Evolutionary conservation across 257 asterid species (phyloP), one percentile per base, ranked within the genome.

Genomic region (Solanum chilense): DNA sequence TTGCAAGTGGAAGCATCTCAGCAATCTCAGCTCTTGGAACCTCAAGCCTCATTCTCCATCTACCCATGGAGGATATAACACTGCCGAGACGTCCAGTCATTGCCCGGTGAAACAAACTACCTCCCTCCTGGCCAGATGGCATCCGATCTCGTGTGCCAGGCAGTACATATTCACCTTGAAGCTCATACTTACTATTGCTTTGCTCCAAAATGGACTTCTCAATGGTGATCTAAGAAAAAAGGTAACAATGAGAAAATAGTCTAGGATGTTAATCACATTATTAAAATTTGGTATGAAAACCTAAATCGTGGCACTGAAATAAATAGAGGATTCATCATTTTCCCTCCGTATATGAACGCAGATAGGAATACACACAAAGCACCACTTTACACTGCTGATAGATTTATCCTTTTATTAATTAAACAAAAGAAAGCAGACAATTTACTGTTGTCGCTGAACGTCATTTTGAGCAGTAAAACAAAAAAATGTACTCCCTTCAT

Each of bases 1-100:
- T 94, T 83, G 99, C 99, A 78, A 97, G 96, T 41, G 99, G 99
- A 92, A 97, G 98, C 99, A 97, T 96, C 94, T 97, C 99, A 81
- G 99, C 95, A 89, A 97, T 95, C 92, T 97, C 99, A 91, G 99
- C 99, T 84, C 90, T 92, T 84, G 99, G 99, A 86, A 97, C 99
- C 94, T 97, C 99, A 69, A 97, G 95, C 89, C 99, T 95, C 98
- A 97, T 93, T 91, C 99, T 93, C 99, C 99, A 97, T 91, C 99
- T 93, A 86, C 99, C 99, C 99, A 97, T 95, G 87, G 99, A 96
- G 90, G 99, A 96, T 88, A 97, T 94, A 90, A 96, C 92, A 89
- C 96, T 96, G 56, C 99, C 96, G 90, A 97, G 93, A 94, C 96
- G 98, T 74, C 99, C 99, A 49, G 96, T 96, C 96, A 95, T 93